These are phyloP conservation scores for Trichoderma asperellum DNA, from an alignment of 2,329 filamentous ascomycete species.

Conservation along the genomic window DNA sequence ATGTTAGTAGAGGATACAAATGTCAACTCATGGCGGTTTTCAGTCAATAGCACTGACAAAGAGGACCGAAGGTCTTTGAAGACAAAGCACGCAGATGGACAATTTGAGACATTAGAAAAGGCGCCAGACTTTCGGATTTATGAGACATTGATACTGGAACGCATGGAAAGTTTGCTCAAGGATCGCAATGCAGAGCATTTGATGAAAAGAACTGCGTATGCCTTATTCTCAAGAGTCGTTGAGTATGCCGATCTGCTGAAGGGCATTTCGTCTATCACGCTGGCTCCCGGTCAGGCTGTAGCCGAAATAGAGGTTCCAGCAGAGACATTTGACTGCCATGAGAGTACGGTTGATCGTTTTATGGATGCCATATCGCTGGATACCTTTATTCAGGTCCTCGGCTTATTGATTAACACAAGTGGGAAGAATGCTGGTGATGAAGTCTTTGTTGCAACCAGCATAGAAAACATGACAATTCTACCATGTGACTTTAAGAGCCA, in stretches of 20 bases:
- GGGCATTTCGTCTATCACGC: conserved; percentile 31
- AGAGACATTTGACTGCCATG: conserved; percentile 13
- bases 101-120: neutral
- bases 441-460: conserved; percentile 30
- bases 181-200: conserved; percentile 30
- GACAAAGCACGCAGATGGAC: neutral
- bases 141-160: neutral
- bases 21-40: neutral
- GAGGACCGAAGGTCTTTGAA: neutral
- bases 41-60: neutral
- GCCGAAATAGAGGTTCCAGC: conserved; percentile 31
- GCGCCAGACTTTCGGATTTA: neutral
- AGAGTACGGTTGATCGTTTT: conserved; percentile 29
- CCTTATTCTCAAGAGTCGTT: conserved; percentile 31
- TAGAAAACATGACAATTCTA: conserved; percentile 31
- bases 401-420: conserved; percentile 33
- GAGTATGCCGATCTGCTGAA: conserved; percentile 31
- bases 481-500: conserved; percentile 29
- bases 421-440: conserved; percentile 28
- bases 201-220: conserved; percentile 29
- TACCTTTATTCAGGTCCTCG: conserved; percentile 34
- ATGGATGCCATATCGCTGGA: conserved; percentile 34
- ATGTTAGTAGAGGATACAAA: neutral
- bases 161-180: neutral
- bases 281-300: conserved; percentile 29